A percentile compares a stretch with the other conserved stretches of the same genome.
These are phyloP conservation scores for Calonectria fujianensis DNA, from an alignment of 2,329 filamentous ascomycete genomes.

Conservation along the genomic window DNA sequence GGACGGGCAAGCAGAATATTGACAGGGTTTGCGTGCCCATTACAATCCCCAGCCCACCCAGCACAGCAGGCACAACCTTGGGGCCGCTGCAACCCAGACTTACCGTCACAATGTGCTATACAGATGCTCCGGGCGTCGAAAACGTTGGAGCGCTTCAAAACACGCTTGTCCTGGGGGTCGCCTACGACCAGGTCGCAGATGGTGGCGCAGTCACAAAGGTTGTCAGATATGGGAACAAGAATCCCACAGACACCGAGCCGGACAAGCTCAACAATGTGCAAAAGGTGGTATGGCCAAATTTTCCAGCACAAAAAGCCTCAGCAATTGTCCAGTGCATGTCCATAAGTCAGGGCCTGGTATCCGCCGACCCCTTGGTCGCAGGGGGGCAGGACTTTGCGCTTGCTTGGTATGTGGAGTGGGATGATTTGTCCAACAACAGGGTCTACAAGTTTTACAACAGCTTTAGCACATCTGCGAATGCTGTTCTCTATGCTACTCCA, in stretches of 20 bases:
- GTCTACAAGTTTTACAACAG: neutral
- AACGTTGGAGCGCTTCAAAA: neutral
- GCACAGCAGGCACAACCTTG: neutral
- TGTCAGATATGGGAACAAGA: neutral
- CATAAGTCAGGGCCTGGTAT: neutral
- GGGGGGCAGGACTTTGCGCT: neutral
- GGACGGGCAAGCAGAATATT: neutral
- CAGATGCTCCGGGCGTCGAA: neutral
- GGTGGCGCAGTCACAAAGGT: too few species aligned
- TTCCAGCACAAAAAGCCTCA: neutral
- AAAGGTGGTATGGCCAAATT: neutral
- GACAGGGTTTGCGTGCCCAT: neutral
- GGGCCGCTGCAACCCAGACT: neutral
- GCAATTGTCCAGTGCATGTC: neutral
- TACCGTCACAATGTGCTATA: conserved; percentile 7
- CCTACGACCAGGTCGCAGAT: too few species aligned
- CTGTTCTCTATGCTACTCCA: too few species aligned
- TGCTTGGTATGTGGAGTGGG: neutral
- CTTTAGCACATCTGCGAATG: neutral
- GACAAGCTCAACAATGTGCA: neutral
- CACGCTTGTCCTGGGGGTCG: neutral
- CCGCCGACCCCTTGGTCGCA: neutral
- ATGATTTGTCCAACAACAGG: neutral
- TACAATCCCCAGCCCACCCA: neutral
- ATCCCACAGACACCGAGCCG: neutral